Conservation (phyloP, 2,329 filamentous ascomycete species). For the Botrytis porri region DNA sequence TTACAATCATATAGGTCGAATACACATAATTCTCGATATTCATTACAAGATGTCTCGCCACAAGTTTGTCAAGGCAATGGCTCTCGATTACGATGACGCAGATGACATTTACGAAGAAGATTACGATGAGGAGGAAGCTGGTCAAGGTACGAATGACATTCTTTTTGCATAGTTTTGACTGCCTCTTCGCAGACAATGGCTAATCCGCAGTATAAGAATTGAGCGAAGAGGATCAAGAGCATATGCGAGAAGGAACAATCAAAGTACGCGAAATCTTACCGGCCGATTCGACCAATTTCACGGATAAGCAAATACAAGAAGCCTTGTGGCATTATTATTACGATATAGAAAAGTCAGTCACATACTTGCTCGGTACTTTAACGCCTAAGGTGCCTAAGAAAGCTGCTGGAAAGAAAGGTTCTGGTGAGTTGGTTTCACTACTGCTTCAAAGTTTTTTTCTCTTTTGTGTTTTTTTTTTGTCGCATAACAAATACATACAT, state of each 20-base stretch:
- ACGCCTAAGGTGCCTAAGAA: slow-evolving; percentile 33
- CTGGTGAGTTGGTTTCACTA: slow-evolving; percentile 37
- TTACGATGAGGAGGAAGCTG: slow-evolving; percentile 41
- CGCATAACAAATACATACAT: slow-evolving; percentile 2
- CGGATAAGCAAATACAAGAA: slow-evolving; percentile 76
- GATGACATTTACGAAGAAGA: slow-evolving; percentile 42
- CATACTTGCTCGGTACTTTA: slow-evolving; percentile 67
- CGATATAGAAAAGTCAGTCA: slow-evolving; percentile 80
- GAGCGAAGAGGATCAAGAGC: slow-evolving; percentile 43
- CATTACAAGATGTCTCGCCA: slow-evolving; percentile 41
- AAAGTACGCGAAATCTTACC: slow-evolving; percentile 67
- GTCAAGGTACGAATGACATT: slow-evolving; percentile 27
- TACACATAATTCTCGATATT: background rate
- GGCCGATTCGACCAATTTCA: slow-evolving; percentile 48
- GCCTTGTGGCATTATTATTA: slow-evolving; percentile 95
- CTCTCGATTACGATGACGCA: slow-evolving; percentile 47
- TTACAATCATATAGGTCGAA: background rate
- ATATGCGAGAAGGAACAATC: slow-evolving; percentile 63
- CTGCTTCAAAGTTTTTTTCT: background rate
- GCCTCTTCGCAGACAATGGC: background rate
- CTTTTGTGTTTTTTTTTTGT: background rate
- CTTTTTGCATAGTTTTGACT: background rate
- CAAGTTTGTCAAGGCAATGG: slow-evolving; percentile 41
- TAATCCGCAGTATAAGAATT: slow-evolving; percentile 30
- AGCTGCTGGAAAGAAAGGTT: slow-evolving; percentile 35